Evolutionary conservation across 176 grass and related monocot genomes (phyloP), one percentile per base, ranked within the genome.

Genomic region (Cocos nucifera): DNA sequence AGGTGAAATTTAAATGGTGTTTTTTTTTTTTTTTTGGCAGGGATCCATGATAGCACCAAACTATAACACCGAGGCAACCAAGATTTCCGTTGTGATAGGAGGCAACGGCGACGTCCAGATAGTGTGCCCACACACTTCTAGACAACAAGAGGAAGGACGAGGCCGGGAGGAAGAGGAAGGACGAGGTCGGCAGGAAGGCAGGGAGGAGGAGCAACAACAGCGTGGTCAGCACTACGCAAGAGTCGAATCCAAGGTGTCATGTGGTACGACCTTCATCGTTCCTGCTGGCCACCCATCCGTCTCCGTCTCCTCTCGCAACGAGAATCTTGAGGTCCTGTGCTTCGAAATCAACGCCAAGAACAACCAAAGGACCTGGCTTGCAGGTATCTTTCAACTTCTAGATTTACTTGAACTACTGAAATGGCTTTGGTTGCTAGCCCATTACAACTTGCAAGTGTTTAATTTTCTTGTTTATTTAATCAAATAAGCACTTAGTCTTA

Each of bases 11-110:
- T 1, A 15, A 20, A 26, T 19, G 8, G 16, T 54, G 23, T 22
- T 61, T 61, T 4, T 27, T 72, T 44, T n/a, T 22, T 61, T 61
- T 4, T 27, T 72, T 44, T n/a, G 19, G 15, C 71, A 96, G 91
- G 84, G 87, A 1, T 97, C 92, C 19, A 91, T 97, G 92, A 62
- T 48, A 16, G 81, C 83, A 16, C 92, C 87, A 0, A 73, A 52
- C 39, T 83, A 76, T 73, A 88, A 91, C 78, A 85, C 80, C 0
- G 72, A 61, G 10, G 61, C 86, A n/a, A 63, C 71, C 19, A 97
- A 83, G 81, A 62, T 97, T 65, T 75, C 78, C 6, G 22, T 85
- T 2, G 75, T 91, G 8, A 1, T 80, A 5, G 62, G 64, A 1
- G 91, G 92, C 35, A 44, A 12, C 7, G 35, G 35, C 35, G 2